phyloP scores from a whole-genome alignment of 306 rosid genomes.

The Dicorynia guianensis region DNA sequence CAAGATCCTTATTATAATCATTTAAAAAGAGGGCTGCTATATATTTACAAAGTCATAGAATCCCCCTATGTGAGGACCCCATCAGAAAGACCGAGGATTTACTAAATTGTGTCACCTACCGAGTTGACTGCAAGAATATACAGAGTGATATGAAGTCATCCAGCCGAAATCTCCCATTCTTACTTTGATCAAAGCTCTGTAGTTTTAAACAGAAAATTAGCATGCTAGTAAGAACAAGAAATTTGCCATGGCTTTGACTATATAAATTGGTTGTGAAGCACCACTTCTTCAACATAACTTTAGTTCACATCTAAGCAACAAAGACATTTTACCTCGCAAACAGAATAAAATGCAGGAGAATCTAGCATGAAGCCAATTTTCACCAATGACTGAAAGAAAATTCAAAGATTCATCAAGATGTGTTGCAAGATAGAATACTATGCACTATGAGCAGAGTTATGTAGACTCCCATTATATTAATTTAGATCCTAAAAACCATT shows the following conservation, averaged over 20 bases:
- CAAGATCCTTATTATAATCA: conserved; percentile 4
- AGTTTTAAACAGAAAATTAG: conserved; percentile 38
- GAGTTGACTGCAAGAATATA: conserved; percentile 74
- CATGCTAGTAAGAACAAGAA: conserved; percentile 20
- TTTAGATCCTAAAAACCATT: neutral
- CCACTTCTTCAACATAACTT: conserved; percentile 27
- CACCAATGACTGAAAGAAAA: conserved; percentile 64
- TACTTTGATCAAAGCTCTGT: conserved; percentile 92
- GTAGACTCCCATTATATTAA: conserved; percentile 19
- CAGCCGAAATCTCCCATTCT: conserved; percentile 77
- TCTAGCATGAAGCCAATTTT: conserved; percentile 88
- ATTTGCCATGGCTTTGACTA: conserved; percentile 6
- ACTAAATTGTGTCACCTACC: too few relatives aligned
- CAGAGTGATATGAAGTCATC: conserved; percentile 88
- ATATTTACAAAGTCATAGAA: too few relatives aligned
- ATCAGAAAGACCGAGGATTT: too few relatives aligned
- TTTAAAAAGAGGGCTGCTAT: neutral
- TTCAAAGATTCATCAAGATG: conserved; percentile 40
- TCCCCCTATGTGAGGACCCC: too few relatives aligned
- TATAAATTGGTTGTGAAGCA: conserved; percentile 5
- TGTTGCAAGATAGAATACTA: conserved; percentile 1
- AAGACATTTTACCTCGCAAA: conserved; percentile 73
- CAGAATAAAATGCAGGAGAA: conserved; percentile 89
- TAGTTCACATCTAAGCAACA: conserved; percentile 9
- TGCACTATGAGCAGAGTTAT: neutral